Base-by-base conservation (phyloP, 805 yeast genomes). In the Yarrowia osloensis region DNA sequence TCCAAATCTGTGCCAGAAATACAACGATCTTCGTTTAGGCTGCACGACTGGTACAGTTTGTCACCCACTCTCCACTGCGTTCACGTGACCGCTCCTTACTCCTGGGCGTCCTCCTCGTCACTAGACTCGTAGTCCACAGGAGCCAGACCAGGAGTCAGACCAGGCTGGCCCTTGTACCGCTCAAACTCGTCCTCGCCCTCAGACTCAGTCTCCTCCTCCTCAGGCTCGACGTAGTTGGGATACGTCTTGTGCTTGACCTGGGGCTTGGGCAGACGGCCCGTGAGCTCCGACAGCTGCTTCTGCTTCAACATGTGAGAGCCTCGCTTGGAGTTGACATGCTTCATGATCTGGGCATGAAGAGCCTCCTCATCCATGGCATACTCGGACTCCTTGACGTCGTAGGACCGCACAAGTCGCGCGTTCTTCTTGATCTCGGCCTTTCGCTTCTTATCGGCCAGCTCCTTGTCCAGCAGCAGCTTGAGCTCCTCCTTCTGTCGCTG, bases 91-190 rank as follows among this genome's bases (percentile, higher is more conserved):
- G n/a, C n/a, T n/a, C n/a, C 21, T 47, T 21, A 28, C n/a, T 49
- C 55, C 21, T 31, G 40, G 2, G 35, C 67, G 21, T 26, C 67
- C 39, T 63, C 67, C 28, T 49, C 59, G 3, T 71, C 74, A 28
- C 70, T 59, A 3, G 68, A 68, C 50, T 71, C 73, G 47, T 68
- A 70, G 33, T 70, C 75, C 33, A 73, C 74, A 13, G 74, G 74
- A 21, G 74, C 75, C 19, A 73, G 62, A 11, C 75, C 75, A 12
- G 75, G 75, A 12, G 75, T 73, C 40, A 73, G 59, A 0, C 74
- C 74, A 4, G 68, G 67, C 46, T 44, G 54, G 9, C 66, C 66
- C 44, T 44, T 44, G 54, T 61, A 61, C 22, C 44, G 39, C 42
- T 44, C 54, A 61, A 44, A 61, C 66, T 61, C 66, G 15, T 61